Evolutionary conservation across 495 filamentous ascomycete species (phyloP).

Genomic region (Aspergillus diversus): DNA sequence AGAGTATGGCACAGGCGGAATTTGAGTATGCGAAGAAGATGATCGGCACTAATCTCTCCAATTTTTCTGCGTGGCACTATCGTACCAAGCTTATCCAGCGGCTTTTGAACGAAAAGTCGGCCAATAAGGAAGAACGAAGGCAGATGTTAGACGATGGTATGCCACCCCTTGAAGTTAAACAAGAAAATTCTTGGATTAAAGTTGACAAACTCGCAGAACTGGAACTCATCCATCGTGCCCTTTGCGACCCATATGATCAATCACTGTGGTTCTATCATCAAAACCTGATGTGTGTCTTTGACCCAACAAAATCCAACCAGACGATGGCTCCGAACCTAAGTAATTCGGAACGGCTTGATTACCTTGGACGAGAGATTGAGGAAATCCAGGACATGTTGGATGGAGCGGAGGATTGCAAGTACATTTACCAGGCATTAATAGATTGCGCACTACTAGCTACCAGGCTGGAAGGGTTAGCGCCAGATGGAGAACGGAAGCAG

Average conservation of each 20-base stretch:
- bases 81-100: constrained; percentile 79
- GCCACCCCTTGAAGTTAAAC: constrained; percentile 14
- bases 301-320: constrained; percentile 50
- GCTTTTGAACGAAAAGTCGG: constrained; percentile 68
- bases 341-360: constrained; percentile 61
- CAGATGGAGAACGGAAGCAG: constrained; percentile 43
- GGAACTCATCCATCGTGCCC: constrained; percentile 69
- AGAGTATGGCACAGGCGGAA: constrained; percentile 74
- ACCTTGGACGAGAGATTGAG: constrained; percentile 69
- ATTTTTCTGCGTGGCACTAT: constrained; percentile 97
- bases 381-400: constrained; percentile 73
- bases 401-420: constrained; percentile 75
- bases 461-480: constrained; percentile 40
- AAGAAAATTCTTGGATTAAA: constrained; percentile 1
- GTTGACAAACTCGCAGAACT: constrained; percentile 58
- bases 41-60: constrained; percentile 80
- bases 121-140: constrained; percentile 62
- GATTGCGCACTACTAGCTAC: constrained; percentile 52
- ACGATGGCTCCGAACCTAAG: constrained; percentile 67
- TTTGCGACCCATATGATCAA: constrained; percentile 90
- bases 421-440: constrained; percentile 78
- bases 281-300: constrained; percentile 69
- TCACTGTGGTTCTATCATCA: constrained; percentile 97
- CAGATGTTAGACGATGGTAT: constrained; percentile 75
- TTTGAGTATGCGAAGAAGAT: constrained; percentile 89